A percentile compares a stretch with the other conserved stretches of the same genome.
Conservation (phyloP, 139 green algal genomes). For the Limnomonas spitsbergensis region DNA sequence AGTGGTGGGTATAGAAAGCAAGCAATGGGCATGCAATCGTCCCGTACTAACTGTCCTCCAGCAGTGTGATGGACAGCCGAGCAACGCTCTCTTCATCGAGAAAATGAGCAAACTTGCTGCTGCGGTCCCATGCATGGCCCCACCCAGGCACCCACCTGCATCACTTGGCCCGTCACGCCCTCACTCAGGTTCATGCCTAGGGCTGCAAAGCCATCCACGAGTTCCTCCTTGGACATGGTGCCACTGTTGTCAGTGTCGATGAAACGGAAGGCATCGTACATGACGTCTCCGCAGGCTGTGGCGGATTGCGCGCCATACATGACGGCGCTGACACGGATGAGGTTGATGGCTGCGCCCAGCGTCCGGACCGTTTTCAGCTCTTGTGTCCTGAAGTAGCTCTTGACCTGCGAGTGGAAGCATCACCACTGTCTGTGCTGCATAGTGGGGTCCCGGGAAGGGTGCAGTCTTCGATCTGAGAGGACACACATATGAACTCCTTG, state of each 20-base stretch:
- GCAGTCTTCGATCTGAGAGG: too few species aligned
- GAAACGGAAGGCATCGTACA: constrained; percentile 38
- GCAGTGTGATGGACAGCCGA: too few species aligned
- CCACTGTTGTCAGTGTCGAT: constrained; percentile 25
- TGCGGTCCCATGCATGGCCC: too few species aligned
- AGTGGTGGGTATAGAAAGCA: neutral
- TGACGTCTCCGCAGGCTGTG: constrained; percentile 21
- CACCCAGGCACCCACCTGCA: constrained; percentile 15
- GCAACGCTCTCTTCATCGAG: too few species aligned
- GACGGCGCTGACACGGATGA: constrained; percentile 31
- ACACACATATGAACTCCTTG: too few species aligned
- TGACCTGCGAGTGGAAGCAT: constrained; percentile 31
- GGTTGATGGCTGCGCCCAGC: constrained; percentile 29
- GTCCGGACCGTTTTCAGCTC: constrained; percentile 22
- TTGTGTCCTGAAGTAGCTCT: constrained; percentile 22
- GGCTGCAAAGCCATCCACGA: constrained; percentile 26
- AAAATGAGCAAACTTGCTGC: neutral
- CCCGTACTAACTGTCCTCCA: too few species aligned
- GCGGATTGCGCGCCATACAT: neutral
- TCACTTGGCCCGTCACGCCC: constrained; percentile 24
- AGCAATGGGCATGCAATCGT: neutral
- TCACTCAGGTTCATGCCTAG: constrained; percentile 22
- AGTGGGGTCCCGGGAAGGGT: too few species aligned
- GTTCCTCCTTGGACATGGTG: constrained; percentile 11
- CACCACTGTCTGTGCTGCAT: too few species aligned